Percentiles rank a stretch among this genome's conserved stretches.
phyloP scores from a whole-genome alignment of 208 protist species.

The Phytomonas sp. region DNA sequence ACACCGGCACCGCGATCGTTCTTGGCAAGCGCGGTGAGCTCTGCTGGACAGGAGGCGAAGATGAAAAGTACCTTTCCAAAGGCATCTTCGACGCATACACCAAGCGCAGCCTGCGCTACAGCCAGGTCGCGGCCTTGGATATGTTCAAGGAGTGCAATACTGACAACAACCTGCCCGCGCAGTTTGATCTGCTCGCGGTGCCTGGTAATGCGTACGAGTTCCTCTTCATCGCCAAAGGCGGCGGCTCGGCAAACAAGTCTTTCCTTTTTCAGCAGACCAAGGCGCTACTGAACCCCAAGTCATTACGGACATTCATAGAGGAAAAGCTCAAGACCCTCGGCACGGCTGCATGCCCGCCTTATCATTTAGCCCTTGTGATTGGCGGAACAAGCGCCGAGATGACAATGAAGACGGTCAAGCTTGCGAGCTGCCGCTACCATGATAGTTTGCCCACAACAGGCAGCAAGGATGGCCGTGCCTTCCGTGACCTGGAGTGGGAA shows the following conservation, averaged over 20 bases:
- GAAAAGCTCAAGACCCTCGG: constrained; percentile 93
- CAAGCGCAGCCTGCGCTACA: constrained; percentile 94
- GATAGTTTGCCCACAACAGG: constrained; percentile 93
- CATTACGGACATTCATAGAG: constrained; percentile 88
- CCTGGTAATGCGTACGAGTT: constrained; percentile 94
- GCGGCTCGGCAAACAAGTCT: constrained; percentile 97
- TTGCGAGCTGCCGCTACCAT: constrained; percentile 91
- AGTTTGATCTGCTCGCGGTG: constrained; percentile 93
- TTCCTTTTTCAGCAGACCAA: constrained; percentile 97
- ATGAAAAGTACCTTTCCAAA: constrained; percentile 90
- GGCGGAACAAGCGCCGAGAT: constrained; percentile 95
- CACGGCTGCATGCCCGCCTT: constrained; percentile 97
- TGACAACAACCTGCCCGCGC: constrained; percentile 95
- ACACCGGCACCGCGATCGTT: constrained; percentile 97
- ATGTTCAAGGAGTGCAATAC: constrained; percentile 98
- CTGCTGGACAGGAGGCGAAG: constrained; percentile 94
- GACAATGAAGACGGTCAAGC: constrained; percentile 97
- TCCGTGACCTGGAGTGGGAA: constrained; percentile 94
- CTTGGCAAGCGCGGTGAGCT: constrained; percentile 94
- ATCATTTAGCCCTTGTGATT: constrained; percentile 96
- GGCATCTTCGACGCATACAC: constrained; percentile 96
- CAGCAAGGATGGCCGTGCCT: constrained; percentile 88
- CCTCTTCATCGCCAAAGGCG: constrained; percentile 96
- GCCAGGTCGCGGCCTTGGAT: constrained; percentile 90
- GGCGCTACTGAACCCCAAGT: constrained; percentile 91